Evolutionary conservation across 495 filamentous ascomycete genomes (phyloP).

Genomic region (Hypoxylon subgilvum): DNA sequence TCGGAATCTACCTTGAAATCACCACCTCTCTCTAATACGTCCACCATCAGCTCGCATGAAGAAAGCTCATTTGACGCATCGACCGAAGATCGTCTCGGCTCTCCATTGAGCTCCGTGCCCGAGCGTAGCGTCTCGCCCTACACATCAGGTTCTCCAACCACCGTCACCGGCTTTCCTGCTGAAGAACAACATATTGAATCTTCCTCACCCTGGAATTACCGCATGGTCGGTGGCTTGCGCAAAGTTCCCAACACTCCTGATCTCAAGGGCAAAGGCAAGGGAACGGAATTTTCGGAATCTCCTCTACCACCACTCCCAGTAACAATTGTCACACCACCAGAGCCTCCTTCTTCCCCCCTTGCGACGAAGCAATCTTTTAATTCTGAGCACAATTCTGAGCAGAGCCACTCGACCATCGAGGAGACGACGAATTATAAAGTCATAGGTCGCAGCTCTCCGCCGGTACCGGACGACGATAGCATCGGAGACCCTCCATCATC

Average conservation of each 20-base stretch:
- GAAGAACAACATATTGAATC: constrained; percentile 49
- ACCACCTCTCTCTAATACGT: constrained; percentile 43
- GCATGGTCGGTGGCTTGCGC: constrained; percentile 60
- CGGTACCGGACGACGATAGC: constrained; percentile 46
- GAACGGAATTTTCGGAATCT: constrained; percentile 38
- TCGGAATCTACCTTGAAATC: constrained; percentile 37
- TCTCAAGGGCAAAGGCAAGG: constrained; percentile 51
- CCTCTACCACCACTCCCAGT: constrained; percentile 52
- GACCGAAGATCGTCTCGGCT: constrained; percentile 54
- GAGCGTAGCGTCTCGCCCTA: constrained; percentile 48
- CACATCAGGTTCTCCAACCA: constrained; percentile 42
- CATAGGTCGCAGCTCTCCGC: constrained; percentile 50
- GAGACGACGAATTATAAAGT: constrained; percentile 62
- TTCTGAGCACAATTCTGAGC: constrained; percentile 48
- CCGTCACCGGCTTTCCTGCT: constrained; percentile 48
- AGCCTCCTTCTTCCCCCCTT: constrained; percentile 38
- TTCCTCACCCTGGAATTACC: constrained; percentile 58
- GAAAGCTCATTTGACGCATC: constrained; percentile 53
- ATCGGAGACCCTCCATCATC: constrained; percentile 43
- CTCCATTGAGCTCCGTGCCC: constrained; percentile 50
- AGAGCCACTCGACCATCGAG: constrained; percentile 52
- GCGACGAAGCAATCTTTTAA: constrained; percentile 55
- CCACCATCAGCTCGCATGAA: constrained; percentile 52
- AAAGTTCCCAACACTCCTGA: constrained; percentile 60
- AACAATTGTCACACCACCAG: constrained; percentile 32